Percentiles rank a stretch among this genome's conserved stretches.
Evolutionary conservation across 768 basidiomycete species (phyloP).

Genomic region (Cubamyces lactineus): DNA sequence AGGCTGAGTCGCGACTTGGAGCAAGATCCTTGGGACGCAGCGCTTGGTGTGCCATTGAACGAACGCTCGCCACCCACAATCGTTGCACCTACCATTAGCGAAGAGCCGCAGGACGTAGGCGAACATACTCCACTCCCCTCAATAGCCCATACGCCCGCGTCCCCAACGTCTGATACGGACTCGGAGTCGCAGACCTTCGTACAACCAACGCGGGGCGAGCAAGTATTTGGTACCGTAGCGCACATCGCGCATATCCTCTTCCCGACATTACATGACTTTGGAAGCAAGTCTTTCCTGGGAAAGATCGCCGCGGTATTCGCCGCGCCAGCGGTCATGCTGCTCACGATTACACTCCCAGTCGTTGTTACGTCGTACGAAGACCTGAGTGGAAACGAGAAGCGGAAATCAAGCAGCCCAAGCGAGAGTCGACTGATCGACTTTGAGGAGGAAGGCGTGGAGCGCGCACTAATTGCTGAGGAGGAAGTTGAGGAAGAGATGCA

Average conservation of each 20-base stretch:
- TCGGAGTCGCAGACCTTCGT: conserved; percentile 49
- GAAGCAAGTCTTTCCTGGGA: conserved; percentile 67
- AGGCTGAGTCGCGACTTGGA: conserved; percentile 28
- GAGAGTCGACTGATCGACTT: conserved; percentile 64
- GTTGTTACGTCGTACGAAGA: conserved; percentile 64
- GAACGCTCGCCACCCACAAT: conserved; percentile 48
- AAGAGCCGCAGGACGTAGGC: conserved; percentile 7
- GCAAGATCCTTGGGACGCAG: conserved; percentile 53
- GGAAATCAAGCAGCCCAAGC: conserved; percentile 18
- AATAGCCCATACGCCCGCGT: conserved; percentile 58
- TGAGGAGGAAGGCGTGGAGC: conserved; percentile 75
- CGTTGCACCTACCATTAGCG: conserved; percentile 34
- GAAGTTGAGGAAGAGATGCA: conserved; percentile 72
- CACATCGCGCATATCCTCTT: conserved; percentile 69
- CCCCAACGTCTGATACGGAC: conserved; percentile 46
- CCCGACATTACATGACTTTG: conserved; percentile 80
- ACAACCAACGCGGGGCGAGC: conserved; percentile 46
- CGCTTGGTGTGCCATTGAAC: conserved; percentile 53
- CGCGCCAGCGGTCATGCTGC: conserved; percentile 79
- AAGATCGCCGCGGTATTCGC: conserved; percentile 79
- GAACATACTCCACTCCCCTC: conserved; percentile 42
- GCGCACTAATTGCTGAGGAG: conserved; percentile 72
- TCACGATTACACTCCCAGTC: conserved; percentile 92
- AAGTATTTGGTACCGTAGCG: conserved; percentile 39
- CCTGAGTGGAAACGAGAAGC: conserved; percentile 43